These are phyloP conservation scores for Capsaspora owczarzaki DNA, from an alignment of 78 protist genomes.

Conservation along the genomic window DNA sequence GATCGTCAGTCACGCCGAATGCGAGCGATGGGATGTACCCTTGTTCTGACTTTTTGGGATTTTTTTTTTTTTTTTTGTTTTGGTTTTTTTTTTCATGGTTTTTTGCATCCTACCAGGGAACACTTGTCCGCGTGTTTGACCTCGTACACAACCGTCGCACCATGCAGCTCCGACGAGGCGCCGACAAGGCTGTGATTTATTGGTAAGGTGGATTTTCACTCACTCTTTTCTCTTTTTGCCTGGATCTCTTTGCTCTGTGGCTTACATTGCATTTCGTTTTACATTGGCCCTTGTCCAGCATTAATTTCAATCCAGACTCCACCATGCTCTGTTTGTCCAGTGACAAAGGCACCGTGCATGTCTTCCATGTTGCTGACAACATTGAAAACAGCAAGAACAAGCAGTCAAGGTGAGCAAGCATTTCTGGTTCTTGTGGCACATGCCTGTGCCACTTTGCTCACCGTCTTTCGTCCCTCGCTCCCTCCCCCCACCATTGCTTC, in stretches of 20 bases:
- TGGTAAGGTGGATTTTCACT: background rate
- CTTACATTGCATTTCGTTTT: background rate
- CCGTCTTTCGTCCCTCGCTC: no score
- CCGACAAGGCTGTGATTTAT: slow-evolving; percentile 68
- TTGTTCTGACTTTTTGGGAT: background rate
- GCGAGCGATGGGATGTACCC: background rate
- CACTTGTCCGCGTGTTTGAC: slow-evolving; percentile 87
- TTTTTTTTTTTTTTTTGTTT: background rate
- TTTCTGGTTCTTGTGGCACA: background rate
- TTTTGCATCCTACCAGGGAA: slow-evolving; percentile 46
- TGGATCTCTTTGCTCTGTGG: background rate
- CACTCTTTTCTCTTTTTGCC: background rate
- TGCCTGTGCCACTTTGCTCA: background rate
- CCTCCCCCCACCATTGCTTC: no score
- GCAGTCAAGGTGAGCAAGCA: background rate
- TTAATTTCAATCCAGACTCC: slow-evolving; percentile 64
- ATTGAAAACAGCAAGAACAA: slow-evolving; percentile 1
- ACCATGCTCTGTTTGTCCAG: slow-evolving; percentile 68
- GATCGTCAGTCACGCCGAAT: no score
- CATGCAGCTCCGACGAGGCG: slow-evolving; percentile 86
- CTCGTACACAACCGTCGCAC: slow-evolving; percentile 58
- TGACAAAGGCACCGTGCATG: slow-evolving; percentile 87
- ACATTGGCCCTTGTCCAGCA: slow-evolving; percentile 12
- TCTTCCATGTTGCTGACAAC: slow-evolving; percentile 58
- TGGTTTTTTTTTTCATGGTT: background rate